A percentile compares a stretch with the other conserved stretches of the same genome.
These are phyloP conservation scores for Saturnispora sekii DNA, from an alignment of 805 yeast species.

Conservation along the genomic window DNA sequence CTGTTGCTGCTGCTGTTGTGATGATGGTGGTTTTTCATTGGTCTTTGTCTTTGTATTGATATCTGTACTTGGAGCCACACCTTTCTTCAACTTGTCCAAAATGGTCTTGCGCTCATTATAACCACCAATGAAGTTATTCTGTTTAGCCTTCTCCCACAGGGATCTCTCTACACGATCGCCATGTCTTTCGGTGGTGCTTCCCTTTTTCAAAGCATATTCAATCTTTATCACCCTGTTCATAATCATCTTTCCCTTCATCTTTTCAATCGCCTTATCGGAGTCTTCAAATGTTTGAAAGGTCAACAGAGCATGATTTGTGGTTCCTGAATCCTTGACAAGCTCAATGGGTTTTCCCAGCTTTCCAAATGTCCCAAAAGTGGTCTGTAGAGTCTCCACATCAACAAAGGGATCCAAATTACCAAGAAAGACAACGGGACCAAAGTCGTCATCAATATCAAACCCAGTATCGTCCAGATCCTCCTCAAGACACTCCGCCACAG, in stretches of 20 bases:
- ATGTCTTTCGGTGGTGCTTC: constrained; percentile 44
- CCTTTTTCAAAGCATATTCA: constrained; percentile 64
- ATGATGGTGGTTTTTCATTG: neutral
- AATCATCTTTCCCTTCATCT: constrained; percentile 58
- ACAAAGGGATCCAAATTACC: constrained; percentile 60
- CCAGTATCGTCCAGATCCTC: constrained; percentile 7
- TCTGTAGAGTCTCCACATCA: constrained; percentile 46
- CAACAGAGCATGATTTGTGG: constrained; percentile 54
- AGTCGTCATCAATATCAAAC: constrained; percentile 14
- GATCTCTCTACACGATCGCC: constrained; percentile 75
- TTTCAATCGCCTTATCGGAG: constrained; percentile 62
- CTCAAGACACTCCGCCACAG: constrained; percentile 5
- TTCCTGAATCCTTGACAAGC: constrained; percentile 32
- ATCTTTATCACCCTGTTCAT: constrained; percentile 56
- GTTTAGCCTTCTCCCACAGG: constrained; percentile 37
- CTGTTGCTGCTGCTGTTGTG: neutral
- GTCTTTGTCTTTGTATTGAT: neutral
- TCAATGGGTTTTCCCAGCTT: constrained; percentile 38
- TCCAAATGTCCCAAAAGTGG: constrained; percentile 66
- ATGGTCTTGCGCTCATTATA: constrained; percentile 1
- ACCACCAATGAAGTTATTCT: constrained; percentile 15
- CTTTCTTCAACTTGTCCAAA: constrained; percentile 1
- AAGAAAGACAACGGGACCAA: constrained; percentile 44
- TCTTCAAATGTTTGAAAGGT: constrained; percentile 53
- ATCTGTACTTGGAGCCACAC: neutral